Evolutionary conservation across 1,284 basidiomycete species (phyloP).

Genomic region (Trichosporon sp.): DNA sequence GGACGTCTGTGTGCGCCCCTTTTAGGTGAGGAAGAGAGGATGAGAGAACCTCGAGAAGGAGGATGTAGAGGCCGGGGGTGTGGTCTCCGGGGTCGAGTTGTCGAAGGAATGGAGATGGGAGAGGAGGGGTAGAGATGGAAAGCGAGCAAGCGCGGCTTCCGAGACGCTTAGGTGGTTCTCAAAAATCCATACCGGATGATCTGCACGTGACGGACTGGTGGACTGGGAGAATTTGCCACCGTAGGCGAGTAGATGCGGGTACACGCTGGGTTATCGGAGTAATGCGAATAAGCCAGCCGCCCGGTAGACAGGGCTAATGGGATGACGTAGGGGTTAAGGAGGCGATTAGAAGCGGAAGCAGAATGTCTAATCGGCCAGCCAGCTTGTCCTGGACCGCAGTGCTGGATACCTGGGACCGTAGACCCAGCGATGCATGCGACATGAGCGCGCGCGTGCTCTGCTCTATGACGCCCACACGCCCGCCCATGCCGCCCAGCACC

Average conservation of each 20-base stretch:
- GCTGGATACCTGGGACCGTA: not conserved
- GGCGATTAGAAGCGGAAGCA: not conserved
- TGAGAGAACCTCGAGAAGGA: not conserved
- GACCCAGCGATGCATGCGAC: not conserved
- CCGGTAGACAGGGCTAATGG: not conserved
- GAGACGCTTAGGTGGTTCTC: not conserved
- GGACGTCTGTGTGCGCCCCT: not conserved
- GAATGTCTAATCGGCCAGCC: not conserved
- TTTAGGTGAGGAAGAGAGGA: not conserved
- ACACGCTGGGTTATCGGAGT: not conserved
- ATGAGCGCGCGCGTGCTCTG: not conserved
- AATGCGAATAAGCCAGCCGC: not conserved
- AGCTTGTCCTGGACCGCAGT: not conserved
- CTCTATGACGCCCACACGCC: too few relatives aligned
- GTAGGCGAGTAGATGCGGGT: not conserved
- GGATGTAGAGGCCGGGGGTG: not conserved
- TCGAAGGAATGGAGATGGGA: not conserved
- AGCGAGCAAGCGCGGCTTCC: not conserved
- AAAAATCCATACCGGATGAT: not conserved
- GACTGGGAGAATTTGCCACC: not conserved
- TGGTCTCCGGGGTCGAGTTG: not conserved
- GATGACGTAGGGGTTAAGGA: not conserved
- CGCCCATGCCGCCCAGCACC: too few relatives aligned
- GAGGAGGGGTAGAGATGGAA: not conserved
- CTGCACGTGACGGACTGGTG: conserved; percentile 1